Base-by-base conservation (phyloP, 2,329 filamentous ascomycete genomes). In the Pseudopyrenochaeta lycopersici region DNA sequence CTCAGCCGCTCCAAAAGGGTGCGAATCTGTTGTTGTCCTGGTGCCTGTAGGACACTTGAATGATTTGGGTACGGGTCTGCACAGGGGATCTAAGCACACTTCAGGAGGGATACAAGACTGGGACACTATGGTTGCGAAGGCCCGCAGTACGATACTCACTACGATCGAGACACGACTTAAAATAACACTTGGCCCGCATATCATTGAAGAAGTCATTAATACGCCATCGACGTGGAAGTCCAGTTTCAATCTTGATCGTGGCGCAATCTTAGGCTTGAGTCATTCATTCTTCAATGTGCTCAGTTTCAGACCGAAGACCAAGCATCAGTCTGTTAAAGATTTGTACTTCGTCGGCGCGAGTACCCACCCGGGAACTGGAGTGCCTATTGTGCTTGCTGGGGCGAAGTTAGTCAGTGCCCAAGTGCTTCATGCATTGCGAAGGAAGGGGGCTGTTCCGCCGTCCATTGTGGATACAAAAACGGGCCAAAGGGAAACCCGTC, bases 201-300 rank as follows among this genome's bases (percentile, higher is more conserved):
- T 90, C 49, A 62, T 81, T 9, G 76, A 88, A 63, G 89, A 92
- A 74, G 78, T 81, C 3, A 76, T 89, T 64, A 90, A 91, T 75
- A 88, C 86, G 7, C 89, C 89, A 0, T 68, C 73, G 4, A 83
- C 81, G 3, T 92, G 89, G 90, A 82, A 86, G 62, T 68, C 79
- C 14, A 83, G 80, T 44, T 92, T 91, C 80, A 92, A 92, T 69
- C 84, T 92, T 27, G 88, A 91, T 75, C 86, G 87, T 68, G 90
- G 90, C 12, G 88, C 88, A 1, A 92, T 92, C 49, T 81, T 92
- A 0, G 90, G 89, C 0, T 78, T 92, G 1, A 86, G 83, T 15
- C 89, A 92, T 75, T 85, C 82, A 27, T 91, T 92, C 78, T 90
- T 90, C 78, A 90, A 90, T 67, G 87, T 90, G 12, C 80, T 90